Evolutionary conservation across 2,329 filamentous ascomycete genomes (phyloP).

Genomic region (Ascochyta lentis): DNA sequence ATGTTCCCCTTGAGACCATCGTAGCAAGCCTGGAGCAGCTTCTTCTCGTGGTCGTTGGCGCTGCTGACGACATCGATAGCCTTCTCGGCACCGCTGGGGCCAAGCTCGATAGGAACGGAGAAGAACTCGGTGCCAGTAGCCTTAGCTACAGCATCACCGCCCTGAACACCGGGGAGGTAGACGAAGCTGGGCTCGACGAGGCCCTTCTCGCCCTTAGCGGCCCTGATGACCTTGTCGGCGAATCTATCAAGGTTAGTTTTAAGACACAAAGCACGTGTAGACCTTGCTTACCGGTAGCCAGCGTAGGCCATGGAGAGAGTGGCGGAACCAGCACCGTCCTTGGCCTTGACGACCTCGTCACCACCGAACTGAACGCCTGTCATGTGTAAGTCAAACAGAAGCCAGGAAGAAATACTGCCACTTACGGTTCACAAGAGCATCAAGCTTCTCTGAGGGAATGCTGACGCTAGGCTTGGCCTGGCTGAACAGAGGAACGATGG

Average conservation of each 20-base stretch:
- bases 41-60: slow-evolving; percentile 87
- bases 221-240: slow-evolving; percentile 91
- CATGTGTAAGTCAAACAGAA: slow-evolving; percentile 5
- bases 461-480: slow-evolving; percentile 79
- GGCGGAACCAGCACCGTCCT: slow-evolving; percentile 88
- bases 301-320: slow-evolving; percentile 96
- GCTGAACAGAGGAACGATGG: slow-evolving; percentile 97
- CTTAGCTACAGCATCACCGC: slow-evolving; percentile 85
- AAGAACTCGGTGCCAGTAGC: slow-evolving; percentile 88
- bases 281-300: slow-evolving; percentile 75
- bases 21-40: slow-evolving; percentile 76
- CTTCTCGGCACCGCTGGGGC: slow-evolving; percentile 84
- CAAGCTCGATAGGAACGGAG: slow-evolving; percentile 93
- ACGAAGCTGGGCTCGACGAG: slow-evolving; percentile 95
- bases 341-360: slow-evolving; percentile 95
- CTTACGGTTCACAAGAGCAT: slow-evolving; percentile 83
- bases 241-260: slow-evolving; percentile 64
- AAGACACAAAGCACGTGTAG: not conserved
- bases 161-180: slow-evolving; percentile 88
- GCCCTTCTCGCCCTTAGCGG: slow-evolving; percentile 85
- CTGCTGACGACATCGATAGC: slow-evolving; percentile 78
- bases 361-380: slow-evolving; percentile 90
- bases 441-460: slow-evolving; percentile 89
- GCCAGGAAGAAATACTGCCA: slow-evolving; percentile 6
- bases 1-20: slow-evolving; percentile 91